Base-by-base conservation (phyloP, 371 early-diverging fungal species). In the Capniomyces stellatus region DNA sequence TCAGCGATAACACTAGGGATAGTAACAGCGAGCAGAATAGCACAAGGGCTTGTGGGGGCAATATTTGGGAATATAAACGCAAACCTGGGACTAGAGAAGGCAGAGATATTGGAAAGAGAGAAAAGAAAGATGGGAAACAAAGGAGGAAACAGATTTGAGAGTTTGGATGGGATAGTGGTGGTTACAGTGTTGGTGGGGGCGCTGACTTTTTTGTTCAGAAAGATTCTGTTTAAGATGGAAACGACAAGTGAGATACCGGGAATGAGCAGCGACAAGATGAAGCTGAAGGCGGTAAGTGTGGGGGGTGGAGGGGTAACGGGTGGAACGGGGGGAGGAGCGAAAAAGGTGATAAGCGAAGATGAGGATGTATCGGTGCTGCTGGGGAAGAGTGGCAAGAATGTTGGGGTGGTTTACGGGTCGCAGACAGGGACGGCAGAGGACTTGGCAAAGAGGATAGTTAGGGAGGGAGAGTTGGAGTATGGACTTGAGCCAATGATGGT, bases 391-490 rank as follows among this genome's bases (percentile, higher is more conserved):
- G 78, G 74, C 48, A 79, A 79, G 57, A 64, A 72, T 55, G 76
- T 79, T 12, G 77, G 88, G 48, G 51, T 70, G 1, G 81, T 92
- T 64, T 95, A 85, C 64, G 93, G 92, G 40, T 91, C 92, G 43
- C 96, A 95, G 73, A 92, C 93, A 19, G 96, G 96, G 46, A 92
- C 91, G 29, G 97, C 95, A 22, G 92, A 97, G 69, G 96, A 92
- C 60, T 85, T 85, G 58, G 93, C 95, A 42, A 69, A 77, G 39
- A 85, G 95, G 24, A 63, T 93, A 2, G 84, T 84, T 40, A 85
- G 90, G 53, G 92, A 92, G 59, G 85, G 79, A 0, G 82, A 91
- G 87, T 89, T 90, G 58, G 77, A 79, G 22, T 82, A 79, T 55
- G 85, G 85, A 58, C 69, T 79, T 66, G 48, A 57, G 31, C 18